These are phyloP conservation scores for Austroboletus sp. DNA, from an alignment of 1,284 basidiomycete genomes.

Conservation along the genomic window DNA sequence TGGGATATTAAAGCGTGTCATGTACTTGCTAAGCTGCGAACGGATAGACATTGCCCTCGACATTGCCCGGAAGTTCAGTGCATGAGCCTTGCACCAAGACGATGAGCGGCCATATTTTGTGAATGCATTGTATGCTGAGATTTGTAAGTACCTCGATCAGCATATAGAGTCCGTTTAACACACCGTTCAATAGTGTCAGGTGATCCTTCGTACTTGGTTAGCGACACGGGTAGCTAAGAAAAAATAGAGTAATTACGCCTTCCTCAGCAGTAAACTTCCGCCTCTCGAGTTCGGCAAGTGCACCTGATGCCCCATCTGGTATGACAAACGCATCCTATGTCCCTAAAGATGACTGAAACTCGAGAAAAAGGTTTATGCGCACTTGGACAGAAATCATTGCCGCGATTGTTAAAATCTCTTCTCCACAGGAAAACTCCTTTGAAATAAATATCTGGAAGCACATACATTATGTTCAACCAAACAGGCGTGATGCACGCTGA, in stretches of 20 bases:
- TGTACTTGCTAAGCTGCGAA: conserved; percentile 86
- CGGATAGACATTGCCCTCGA: conserved; percentile 89
- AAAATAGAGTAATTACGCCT: conserved; percentile 54
- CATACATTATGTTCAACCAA: background rate
- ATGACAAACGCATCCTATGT: conserved; percentile 79
- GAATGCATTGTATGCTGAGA: conserved; percentile 86
- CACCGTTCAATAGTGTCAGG: conserved; percentile 84
- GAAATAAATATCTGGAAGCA: conserved; percentile 75
- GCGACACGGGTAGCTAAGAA: background rate
- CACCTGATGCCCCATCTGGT: conserved; percentile 76
- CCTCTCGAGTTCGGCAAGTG: conserved; percentile 81
- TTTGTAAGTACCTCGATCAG: conserved; percentile 9
- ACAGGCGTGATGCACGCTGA: background rate
- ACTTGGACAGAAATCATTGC: conserved; percentile 92
- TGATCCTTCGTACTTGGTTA: conserved; percentile 61
- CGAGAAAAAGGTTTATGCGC: conserved; percentile 7
- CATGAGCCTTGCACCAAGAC: conserved; percentile 88
- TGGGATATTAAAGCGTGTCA: conserved; percentile 78
- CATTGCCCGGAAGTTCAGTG: conserved; percentile 86
- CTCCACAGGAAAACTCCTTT: conserved; percentile 76
- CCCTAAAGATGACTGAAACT: background rate
- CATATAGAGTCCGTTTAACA: conserved; percentile 8
- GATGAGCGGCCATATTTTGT: conserved; percentile 73
- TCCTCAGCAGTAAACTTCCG: conserved; percentile 96
- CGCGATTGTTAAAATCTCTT: conserved; percentile 90